Base-by-base conservation (phyloP, 1,284 basidiomycete species). In the Ustilago trichophora region DNA sequence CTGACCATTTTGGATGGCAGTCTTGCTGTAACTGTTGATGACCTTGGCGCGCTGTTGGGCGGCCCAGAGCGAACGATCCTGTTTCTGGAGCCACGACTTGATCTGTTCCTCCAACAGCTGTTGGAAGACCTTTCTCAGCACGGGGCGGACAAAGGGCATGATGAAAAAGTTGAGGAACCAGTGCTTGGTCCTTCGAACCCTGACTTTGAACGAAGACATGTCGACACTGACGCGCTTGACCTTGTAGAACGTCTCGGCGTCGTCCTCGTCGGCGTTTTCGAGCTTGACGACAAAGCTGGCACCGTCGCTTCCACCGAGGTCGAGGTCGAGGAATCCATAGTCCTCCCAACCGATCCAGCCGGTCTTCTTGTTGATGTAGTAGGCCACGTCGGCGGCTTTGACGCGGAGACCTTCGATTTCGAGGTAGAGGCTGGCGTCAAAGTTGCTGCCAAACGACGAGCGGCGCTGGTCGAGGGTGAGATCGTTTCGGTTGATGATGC, bases 231-330 rank as follows among this genome's bases (percentile, higher is more conserved):
- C 84, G 48, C 82, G 77, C 72, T 83, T 82, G 67, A 85, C 82
- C 59, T 80, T 82, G 78, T 84, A 84, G 83, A 83, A 85, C 13
- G 82, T 80, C 78, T 85, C 83, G 43, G 76, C 69, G 64, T 84
- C 83, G 6, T 80, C 76, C 47, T 83, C 82, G 33, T 78, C 73
- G 29, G 84, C 83, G 54, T 83, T 84, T 73, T 84, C 83, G 45
- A 85, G 76, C 27, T 82, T 82, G 56, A 84, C 82, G 33, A 84
- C 83, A 60, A 85, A 83, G 15, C 75, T 75, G 53, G 83, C 80
- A 31, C 83, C 82, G 59, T 83, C 68, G 18, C 80, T 42, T 12
- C 71, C 78, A 19, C 84, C 83, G 41, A 84, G 82, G 26, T 82
- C 75, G 59, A 85, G 72, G 71, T 83, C 83, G 49, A 85, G 79